Base-by-base conservation (phyloP, 305 asterid genomes). In the Fraxinus platypoda region DNA sequence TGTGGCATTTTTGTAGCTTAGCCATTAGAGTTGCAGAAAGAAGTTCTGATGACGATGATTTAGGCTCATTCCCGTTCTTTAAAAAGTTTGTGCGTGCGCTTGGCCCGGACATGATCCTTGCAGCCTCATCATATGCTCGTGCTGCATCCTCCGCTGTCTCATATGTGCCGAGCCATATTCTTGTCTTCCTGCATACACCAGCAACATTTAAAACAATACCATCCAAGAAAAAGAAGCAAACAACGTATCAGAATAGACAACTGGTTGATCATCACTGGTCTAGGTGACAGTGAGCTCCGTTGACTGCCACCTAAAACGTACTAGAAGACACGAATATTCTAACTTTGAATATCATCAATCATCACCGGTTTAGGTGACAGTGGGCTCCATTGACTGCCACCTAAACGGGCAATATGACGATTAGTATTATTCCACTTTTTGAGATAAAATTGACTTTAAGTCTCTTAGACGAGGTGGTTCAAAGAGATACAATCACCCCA, bases 111-210 rank as follows among this genome's bases (percentile, higher is more conserved):
- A 93, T 90, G 80, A 94, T 87, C 83, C 94, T 88, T 13, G 97
- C 94, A 0, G 97, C 98, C 87, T 90, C 97, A 79, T 93, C 98
- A 68, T 94, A 94, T 1, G 97, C 98, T 78, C 79, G 85, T 5
- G 98, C 98, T 8, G 98, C 98, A 35, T 93, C 97, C 89, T 93
- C 97, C 15, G 97, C 93, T 7, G 96, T 93, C 92, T 92, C 97
- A 80, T 88, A 94, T 77, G 98, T 94, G 25, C 98, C 98, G 3
- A 94, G 89, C 97, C 98, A 94, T 85, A 94, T 85, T 83, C 97
- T 87, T 17, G 97, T 94, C 90, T 94, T 93, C 87, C 98, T 94
- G 90, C 31, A 78, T 34, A n/a, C 2, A 6, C 62, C 23, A 15
- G 37, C 37, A 4, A 78, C 34, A 31, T 37, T 52, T 78, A 37